Evolutionary conservation across 2,329 filamentous ascomycete species (phyloP), one percentile per base, ranked within the genome.

Genomic region (Daldinia sp.): DNA sequence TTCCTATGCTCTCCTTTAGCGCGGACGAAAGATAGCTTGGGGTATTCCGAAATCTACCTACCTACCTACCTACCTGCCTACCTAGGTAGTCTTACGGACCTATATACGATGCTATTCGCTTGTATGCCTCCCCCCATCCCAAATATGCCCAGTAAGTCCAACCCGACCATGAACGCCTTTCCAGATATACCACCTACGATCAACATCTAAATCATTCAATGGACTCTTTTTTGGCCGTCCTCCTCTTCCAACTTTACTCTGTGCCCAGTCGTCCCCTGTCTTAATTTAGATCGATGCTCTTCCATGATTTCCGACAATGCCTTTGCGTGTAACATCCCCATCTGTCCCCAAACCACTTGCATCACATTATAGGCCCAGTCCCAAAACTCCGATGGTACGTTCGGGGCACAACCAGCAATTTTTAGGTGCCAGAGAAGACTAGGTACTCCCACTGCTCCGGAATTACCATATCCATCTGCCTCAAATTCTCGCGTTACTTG

Each of bases 311-410:
- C 79, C 34, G 79, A 78, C 62, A 84, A 73, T 15, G 76, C 72
- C 56, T 77, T 76, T 1, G 82, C 82, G 64, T 83, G 80, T 30
- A 81, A 72, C 79, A 85, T 84, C 7, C 83, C 83, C 73, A 84
- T 80, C 39, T 81, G 78, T 49, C 77, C 74, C 80, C 81, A 85
- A 10, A 84, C 78, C 8, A 81, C 81, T 41, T 82, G 79, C 56
- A 84, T 71, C 15, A 81, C 73, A 13, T 72, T 75, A 52, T 82
- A 70, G 0, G 79, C 76, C 82, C 82, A 85, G 19, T 76, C 63
- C 75, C 78, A 82, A 55, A 79, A 77, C 6, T 75, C 74, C 1
- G 65, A 56, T 1, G 81, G 77, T 1, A 83, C 76, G 0, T 81
- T 80, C 0, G 80, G 80, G 3, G 81, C 82, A 59, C 81, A 83